Conservation (phyloP, 371 early-diverging fungal genomes). For the Rhizopus delemar region DNA sequence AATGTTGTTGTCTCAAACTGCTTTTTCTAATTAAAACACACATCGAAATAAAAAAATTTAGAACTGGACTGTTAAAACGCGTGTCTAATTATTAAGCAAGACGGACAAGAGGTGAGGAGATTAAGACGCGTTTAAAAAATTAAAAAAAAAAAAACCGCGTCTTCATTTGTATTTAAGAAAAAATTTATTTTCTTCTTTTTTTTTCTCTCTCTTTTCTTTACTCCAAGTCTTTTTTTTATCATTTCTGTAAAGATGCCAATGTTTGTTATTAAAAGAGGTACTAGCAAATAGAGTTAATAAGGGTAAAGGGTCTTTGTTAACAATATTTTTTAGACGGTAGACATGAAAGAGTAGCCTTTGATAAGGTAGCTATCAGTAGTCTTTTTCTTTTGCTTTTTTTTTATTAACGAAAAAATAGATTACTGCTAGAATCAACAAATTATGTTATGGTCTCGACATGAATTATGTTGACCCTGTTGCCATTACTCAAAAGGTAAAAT, state of each 20-base stretch:
- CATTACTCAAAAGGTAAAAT: slow-evolving; percentile 77
- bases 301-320: not conserved
- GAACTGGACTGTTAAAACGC: slow-evolving; percentile 6
- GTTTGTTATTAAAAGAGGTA: slow-evolving; percentile 81
- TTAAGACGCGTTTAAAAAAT: not conserved
- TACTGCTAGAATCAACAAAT: slow-evolving; percentile 82
- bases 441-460: slow-evolving; percentile 84
- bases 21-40: not conserved
- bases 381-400: not conserved
- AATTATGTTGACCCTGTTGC: slow-evolving; percentile 86
- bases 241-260: slow-evolving; percentile 36
- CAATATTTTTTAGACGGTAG: slow-evolving; percentile 63
- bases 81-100: not conserved
- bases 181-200: slow-evolving; percentile 2
- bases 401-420: slow-evolving; percentile 57
- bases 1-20: slow-evolving; percentile 5
- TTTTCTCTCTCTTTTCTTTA: not conserved
- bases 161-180: slow-evolving; percentile 3
- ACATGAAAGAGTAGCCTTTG: slow-evolving; percentile 83
- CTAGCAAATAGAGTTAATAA: not conserved
- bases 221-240: not conserved
- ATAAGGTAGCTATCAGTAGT: slow-evolving; percentile 59
- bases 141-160: slow-evolving; percentile 1
- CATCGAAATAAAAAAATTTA: slow-evolving; percentile 8
- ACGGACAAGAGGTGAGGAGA: too few relatives aligned